These are phyloP conservation scores for Aurinia saxatilis DNA, from an alignment of 345 rosid species.

Conservation along the genomic window DNA sequence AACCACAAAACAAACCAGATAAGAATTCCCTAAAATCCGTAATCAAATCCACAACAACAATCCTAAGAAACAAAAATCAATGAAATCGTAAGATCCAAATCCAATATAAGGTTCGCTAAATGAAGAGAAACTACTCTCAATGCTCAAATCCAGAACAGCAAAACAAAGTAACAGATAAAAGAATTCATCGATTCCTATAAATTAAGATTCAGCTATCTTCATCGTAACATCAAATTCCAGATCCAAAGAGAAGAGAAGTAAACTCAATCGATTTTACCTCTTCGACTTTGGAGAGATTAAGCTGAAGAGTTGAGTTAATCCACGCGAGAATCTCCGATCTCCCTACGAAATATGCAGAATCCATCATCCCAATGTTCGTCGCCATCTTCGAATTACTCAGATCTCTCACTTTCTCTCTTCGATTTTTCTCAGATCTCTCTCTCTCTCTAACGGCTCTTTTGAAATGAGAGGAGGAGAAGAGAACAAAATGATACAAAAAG, in stretches of 20 bases:
- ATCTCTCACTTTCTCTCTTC: constrained; percentile 6
- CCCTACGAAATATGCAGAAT: constrained; percentile 81
- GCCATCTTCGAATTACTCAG: constrained; percentile 41
- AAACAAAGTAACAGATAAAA: background rate
- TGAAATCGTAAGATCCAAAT: too few species aligned
- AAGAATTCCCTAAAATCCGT: background rate
- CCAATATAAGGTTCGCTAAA: too few species aligned
- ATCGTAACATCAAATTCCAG: background rate
- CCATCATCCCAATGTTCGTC: constrained; percentile 93
- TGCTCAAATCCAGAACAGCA: background rate
- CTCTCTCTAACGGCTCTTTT: constrained; percentile 33
- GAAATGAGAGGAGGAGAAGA: constrained; percentile 35
- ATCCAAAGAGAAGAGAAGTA: background rate
- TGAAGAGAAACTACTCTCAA: too few species aligned
- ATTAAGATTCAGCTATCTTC: background rate
- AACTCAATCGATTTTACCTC: constrained; percentile 44
- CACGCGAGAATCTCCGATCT: constrained; percentile 95
- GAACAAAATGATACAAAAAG: constrained; percentile 26
- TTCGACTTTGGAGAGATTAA: constrained; percentile 93
- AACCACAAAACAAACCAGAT: background rate
- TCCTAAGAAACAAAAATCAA: background rate
- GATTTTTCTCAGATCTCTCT: background rate
- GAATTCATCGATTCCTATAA: too few species aligned
- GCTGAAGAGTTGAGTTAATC: constrained; percentile 88
- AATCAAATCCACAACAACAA: background rate